These are phyloP conservation scores for Xylona heveae DNA, from an alignment of 495 filamentous ascomycete genomes.

Conservation along the genomic window DNA sequence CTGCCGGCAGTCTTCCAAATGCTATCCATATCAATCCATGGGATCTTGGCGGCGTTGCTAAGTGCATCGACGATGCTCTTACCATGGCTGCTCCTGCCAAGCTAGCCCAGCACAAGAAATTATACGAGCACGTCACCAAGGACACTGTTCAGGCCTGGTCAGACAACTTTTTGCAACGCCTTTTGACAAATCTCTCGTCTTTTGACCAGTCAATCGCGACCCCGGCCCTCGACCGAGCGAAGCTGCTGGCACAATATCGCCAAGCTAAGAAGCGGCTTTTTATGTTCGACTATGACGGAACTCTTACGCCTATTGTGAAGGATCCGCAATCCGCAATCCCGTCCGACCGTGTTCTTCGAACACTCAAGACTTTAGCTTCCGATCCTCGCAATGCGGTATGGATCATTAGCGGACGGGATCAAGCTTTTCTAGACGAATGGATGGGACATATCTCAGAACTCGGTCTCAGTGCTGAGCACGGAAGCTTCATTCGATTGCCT, in stretches of 20 bases:
- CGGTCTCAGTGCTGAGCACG: conserved; percentile 86
- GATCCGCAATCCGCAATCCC: conserved; percentile 77
- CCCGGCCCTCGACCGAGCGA: conserved; percentile 52
- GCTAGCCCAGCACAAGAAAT: conserved; percentile 29
- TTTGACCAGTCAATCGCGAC: conserved; percentile 55
- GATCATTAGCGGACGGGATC: conserved; percentile 90
- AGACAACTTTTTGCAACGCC: conserved; percentile 45
- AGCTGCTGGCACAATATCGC: conserved; percentile 49
- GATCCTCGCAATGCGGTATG: conserved; percentile 77
- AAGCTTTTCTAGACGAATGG: conserved; percentile 68
- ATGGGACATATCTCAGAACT: conserved; percentile 68
- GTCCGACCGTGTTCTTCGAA: conserved; percentile 57
- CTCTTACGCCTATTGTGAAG: conserved; percentile 84
- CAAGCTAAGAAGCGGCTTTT: conserved; percentile 57
- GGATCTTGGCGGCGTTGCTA: conserved; percentile 63
- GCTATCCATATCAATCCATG: conserved; percentile 92
- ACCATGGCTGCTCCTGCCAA: conserved; percentile 45
- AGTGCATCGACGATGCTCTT: conserved; percentile 57
- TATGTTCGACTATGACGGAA: conserved; percentile 98
- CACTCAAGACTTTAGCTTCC: conserved; percentile 54
- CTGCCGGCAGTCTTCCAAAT: conserved; percentile 60
- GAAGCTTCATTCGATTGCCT: conserved; percentile 75
- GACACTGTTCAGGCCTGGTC: conserved; percentile 76
- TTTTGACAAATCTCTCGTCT: conserved; percentile 58
- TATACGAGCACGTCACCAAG: conserved; percentile 66